A percentile compares a stretch with the other conserved stretches of the same genome.
phyloP scores from a whole-genome alignment of 2,329 filamentous ascomycete genomes.

The Talaromyces sp. region DNA sequence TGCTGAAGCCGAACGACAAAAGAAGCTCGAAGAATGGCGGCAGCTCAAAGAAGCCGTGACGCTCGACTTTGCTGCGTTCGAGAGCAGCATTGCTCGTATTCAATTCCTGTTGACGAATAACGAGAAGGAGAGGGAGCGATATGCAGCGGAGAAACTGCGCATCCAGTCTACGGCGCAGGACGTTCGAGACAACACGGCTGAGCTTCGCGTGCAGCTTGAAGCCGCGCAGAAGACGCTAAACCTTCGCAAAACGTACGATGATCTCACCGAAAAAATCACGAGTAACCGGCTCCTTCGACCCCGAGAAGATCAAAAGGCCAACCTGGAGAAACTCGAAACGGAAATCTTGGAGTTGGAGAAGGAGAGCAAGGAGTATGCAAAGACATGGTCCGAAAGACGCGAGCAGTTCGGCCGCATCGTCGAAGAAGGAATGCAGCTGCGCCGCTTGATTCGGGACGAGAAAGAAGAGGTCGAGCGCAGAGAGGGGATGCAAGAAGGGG shows the following conservation, averaged over 20 bases:
- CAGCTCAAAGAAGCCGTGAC: conserved; percentile 77
- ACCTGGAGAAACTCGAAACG: conserved; percentile 75
- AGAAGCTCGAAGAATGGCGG: conserved; percentile 53
- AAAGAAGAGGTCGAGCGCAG: conserved; percentile 89
- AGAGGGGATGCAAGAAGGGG: conserved; percentile 68
- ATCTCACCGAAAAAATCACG: conserved; percentile 80
- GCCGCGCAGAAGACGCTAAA: conserved; percentile 70
- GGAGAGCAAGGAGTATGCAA: conserved; percentile 75
- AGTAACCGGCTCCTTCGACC: conserved; percentile 73
- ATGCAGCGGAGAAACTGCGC: conserved; percentile 71
- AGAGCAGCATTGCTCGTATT: conserved; percentile 79
- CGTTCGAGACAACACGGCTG: conserved; percentile 69
- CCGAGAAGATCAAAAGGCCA: conserved; percentile 74
- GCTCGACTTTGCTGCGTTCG: conserved; percentile 83
- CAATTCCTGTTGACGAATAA: conserved; percentile 85
- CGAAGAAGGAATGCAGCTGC: conserved; percentile 81
- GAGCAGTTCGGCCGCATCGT: conserved; percentile 87
- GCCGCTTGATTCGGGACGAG: conserved; percentile 84
- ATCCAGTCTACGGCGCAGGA: conserved; percentile 74
- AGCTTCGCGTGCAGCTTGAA: conserved; percentile 70
- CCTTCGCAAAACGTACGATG: conserved; percentile 80
- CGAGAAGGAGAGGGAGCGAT: conserved; percentile 74
- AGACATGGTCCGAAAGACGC: conserved; percentile 77
- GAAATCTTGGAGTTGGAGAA: conserved; percentile 84
- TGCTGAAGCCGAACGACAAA: conserved; percentile 47